These are phyloP conservation scores for Entomortierella beljakovae DNA, from an alignment of 192 early-diverging fungal species.

Conservation along the genomic window DNA sequence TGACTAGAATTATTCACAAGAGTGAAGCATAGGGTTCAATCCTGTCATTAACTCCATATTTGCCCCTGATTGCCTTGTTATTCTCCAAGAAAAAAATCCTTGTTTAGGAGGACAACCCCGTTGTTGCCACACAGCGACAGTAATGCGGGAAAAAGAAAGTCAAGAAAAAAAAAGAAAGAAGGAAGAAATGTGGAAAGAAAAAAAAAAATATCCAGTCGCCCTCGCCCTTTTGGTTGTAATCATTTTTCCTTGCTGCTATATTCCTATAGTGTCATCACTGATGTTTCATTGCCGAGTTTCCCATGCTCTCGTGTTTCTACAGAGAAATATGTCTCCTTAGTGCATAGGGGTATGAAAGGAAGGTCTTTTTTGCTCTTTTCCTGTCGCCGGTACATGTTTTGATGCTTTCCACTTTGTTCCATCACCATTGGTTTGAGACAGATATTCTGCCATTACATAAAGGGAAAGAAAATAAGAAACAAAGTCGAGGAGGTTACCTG, in stretches of 20 bases:
- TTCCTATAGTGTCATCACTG: background rate
- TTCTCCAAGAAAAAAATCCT: background rate
- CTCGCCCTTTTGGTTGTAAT: background rate
- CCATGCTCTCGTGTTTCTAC: too few relatives aligned
- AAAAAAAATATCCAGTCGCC: background rate
- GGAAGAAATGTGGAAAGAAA: background rate
- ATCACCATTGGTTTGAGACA: too few relatives aligned
- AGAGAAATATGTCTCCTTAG: too few relatives aligned
- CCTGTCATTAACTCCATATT: background rate
- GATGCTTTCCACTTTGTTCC: too few relatives aligned
- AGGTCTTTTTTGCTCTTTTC: too few relatives aligned
- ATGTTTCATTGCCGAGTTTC: too few relatives aligned
- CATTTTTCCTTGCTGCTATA: background rate
- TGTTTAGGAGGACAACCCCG: background rate
- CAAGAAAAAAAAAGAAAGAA: background rate
- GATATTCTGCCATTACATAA: background rate
- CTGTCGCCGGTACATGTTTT: too few relatives aligned
- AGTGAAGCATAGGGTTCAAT: background rate
- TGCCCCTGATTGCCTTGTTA: too few relatives aligned
- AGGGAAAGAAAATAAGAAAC: background rate
- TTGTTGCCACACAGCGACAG: background rate
- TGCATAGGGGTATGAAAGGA: too few relatives aligned
- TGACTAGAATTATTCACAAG: too few relatives aligned
- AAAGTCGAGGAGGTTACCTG: constrained; percentile 28
- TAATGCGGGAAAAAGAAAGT: background rate